phyloP scores from a whole-genome alignment of 345 rosid genomes.

The Corchorus olitorius region DNA sequence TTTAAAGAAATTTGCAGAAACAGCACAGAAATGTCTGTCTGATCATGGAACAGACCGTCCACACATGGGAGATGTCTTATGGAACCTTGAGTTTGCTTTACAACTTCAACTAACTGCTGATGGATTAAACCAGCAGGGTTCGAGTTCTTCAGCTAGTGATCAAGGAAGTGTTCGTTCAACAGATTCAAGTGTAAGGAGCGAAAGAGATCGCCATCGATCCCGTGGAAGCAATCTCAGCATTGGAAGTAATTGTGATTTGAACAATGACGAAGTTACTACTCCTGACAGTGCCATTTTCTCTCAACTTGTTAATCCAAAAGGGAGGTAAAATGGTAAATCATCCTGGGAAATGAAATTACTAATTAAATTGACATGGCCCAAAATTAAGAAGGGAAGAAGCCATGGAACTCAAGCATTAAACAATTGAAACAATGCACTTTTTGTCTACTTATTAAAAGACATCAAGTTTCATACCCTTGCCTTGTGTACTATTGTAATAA shows the following conservation, averaged over 20 bases:
- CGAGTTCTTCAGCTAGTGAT: neutral
- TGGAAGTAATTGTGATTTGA: constrained; percentile 38
- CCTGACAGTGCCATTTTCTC: constrained; percentile 54
- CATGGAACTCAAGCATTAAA: constrained; percentile 23
- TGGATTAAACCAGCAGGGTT: no score
- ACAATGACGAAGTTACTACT: constrained; percentile 21
- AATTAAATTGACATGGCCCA: no score
- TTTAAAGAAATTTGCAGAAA: constrained; percentile 56
- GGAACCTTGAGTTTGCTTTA: constrained; percentile 72
- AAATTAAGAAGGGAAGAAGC: neutral
- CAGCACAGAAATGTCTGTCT: constrained; percentile 59
- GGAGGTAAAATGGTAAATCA: constrained; percentile 38
- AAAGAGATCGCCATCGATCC: neutral
- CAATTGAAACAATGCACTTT: neutral
- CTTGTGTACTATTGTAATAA: no score
- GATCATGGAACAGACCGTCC: constrained; percentile 63
- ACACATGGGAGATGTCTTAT: constrained; percentile 68
- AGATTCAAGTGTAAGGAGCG: constrained; percentile 11
- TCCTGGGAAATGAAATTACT: neutral
- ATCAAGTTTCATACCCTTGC: no score
- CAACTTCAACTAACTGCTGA: constrained; percentile 58
- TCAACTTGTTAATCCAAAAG: constrained; percentile 63
- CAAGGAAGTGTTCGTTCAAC: constrained; percentile 28
- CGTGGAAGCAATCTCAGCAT: constrained; percentile 22
- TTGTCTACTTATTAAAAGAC: neutral